Base-by-base conservation (phyloP, 805 yeast species). In the Barnettozyma californica region DNA sequence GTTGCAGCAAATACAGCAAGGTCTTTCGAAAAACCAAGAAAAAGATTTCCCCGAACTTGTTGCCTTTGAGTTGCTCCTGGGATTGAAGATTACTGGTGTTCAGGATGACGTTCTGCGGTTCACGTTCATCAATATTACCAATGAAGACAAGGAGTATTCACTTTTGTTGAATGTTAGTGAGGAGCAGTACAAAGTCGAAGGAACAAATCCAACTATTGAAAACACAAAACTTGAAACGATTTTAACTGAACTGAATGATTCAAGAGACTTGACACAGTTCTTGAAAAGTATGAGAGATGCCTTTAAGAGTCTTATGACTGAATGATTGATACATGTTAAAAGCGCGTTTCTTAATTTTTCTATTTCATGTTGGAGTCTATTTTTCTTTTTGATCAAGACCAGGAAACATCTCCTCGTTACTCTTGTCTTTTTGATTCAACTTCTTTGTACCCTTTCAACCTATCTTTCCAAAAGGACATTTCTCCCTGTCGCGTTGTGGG, bases 11-110 rank as follows among this genome's bases (percentile, higher is more conserved):
- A 59, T 71, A 8, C 68, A 65, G 36, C 64, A 65, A 44, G 62
- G 66, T 34, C 58, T 78, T 33, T 61, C 63, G 18, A 52, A 58
- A 9, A 87, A 83, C 56, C 65, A 73, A 8, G 67, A 66, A 26
- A 67, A 66, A 37, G 80, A 81, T 49, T 65, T 67, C 14, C 80
- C 80, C 0, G 87, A 83, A 57, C 66, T 79, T 37, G 48, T 65
- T 16, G 68, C 74, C 37, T 79, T 74, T 63, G 86, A 83, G 51
- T 62, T 68, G 35, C 65, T 78, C 43, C 64, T 81, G 40, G 88
- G 89, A 1, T 59, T 83, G 48, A 66, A 67, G 33, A 73, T 83
- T 18, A 79, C 76, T 47, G 81, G 80, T 4, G 62, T 77, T 1
- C 63, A 66, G 18, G 74, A 71, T 8, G 78, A 75, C 46, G 54